Conservation (phyloP, 768 basidiomycete genomes). For the Lactifluus piperatus region DNA sequence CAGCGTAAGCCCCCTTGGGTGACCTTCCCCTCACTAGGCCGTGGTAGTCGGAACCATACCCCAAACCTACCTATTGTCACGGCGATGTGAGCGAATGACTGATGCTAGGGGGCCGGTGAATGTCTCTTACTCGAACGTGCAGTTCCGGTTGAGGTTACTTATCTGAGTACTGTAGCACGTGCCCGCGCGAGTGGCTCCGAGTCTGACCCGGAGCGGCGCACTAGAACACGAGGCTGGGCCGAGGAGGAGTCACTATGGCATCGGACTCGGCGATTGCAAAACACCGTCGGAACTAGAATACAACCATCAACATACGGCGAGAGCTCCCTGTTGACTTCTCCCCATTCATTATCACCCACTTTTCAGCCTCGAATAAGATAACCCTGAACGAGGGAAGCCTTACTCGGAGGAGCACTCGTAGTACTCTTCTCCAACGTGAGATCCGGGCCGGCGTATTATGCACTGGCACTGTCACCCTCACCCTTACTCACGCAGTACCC, state of each 20-base stretch:
- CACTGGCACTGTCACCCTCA: not conserved
- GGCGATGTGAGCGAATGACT: not conserved
- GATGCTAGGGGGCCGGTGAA: not conserved
- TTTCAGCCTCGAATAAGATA: not conserved
- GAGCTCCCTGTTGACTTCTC: not conserved
- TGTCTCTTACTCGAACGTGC: not conserved
- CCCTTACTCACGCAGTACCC: not conserved
- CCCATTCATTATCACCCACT: not conserved
- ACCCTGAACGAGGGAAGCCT: not conserved
- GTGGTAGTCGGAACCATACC: not conserved
- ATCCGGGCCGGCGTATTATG: not conserved
- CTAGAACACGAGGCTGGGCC: no score
- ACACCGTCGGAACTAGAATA: not conserved
- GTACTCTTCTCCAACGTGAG: conserved; percentile 4
- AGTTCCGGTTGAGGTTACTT: not conserved
- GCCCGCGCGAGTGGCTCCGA: not conserved
- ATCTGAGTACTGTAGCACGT: not conserved
- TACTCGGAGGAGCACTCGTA: not conserved
- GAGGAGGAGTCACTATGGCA: no score
- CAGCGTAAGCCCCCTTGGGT: not conserved
- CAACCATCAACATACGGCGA: no score
- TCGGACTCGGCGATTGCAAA: not conserved
- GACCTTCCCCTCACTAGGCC: no score
- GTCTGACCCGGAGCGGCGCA: no score
- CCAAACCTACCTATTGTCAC: not conserved